Conservation (phyloP, 2,329 filamentous ascomycete genomes). For the Chaetomiaceae sp. region DNA sequence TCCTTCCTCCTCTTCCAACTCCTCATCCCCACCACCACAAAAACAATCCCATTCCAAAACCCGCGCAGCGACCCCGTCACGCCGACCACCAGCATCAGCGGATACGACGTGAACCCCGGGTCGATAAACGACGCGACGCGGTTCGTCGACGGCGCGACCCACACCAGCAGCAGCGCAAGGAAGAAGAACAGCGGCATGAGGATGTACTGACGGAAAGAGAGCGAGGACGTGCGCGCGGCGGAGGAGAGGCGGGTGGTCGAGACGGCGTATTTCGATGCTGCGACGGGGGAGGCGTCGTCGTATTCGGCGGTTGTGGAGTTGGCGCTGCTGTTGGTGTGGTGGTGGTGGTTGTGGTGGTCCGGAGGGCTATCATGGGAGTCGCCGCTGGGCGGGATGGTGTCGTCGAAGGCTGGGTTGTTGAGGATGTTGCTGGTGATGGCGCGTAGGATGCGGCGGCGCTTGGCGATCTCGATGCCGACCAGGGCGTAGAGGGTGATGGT, state of each 20-base stretch:
- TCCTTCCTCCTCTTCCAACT: slow-evolving; percentile 16
- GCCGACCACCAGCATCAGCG: slow-evolving; percentile 30
- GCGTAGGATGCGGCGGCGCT: slow-evolving; percentile 29
- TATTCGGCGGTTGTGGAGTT: slow-evolving; percentile 9
- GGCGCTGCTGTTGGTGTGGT: slow-evolving; percentile 3
- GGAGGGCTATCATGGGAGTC: too few relatives aligned
- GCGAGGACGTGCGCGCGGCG: slow-evolving; percentile 18
- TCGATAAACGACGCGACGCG: slow-evolving; percentile 29
- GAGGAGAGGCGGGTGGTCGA: slow-evolving; percentile 4
- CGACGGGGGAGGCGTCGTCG: background rate
- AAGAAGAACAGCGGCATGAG: slow-evolving; percentile 35
- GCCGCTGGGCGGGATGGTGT: slow-evolving; percentile 14
- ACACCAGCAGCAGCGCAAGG: slow-evolving; percentile 30
- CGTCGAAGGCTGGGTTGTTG: slow-evolving; percentile 24
- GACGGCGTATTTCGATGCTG: slow-evolving; percentile 24
- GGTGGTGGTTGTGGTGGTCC: background rate
- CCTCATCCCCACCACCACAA: slow-evolving; percentile 33
- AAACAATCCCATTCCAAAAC: slow-evolving; percentile 35
- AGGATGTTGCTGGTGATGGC: slow-evolving; percentile 22
- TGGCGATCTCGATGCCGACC: slow-evolving; percentile 30
- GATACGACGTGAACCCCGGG: slow-evolving; percentile 26
- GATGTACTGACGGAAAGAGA: slow-evolving; percentile 34
- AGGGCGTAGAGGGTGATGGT: slow-evolving; percentile 40
- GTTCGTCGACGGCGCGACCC: slow-evolving; percentile 33
- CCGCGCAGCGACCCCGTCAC: slow-evolving; percentile 31